Evolutionary conservation across 2,329 filamentous ascomycete genomes (phyloP).

Genomic region (Pseudonectria foliicola): DNA sequence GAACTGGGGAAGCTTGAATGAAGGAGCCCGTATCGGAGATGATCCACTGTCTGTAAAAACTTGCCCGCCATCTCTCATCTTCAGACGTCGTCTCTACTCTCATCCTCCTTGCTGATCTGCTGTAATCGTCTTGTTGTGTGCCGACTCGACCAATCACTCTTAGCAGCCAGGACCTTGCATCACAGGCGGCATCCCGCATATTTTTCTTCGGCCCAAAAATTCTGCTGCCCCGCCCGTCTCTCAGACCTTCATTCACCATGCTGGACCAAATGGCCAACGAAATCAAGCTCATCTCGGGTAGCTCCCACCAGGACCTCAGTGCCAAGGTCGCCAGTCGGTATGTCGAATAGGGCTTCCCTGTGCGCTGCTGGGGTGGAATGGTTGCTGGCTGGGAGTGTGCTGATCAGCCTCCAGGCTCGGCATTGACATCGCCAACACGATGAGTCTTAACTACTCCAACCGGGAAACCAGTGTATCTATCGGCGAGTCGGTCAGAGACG

Average conservation of each 20-base stretch:
- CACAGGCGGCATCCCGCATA: constrained; percentile 6
- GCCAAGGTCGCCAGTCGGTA: constrained; percentile 39
- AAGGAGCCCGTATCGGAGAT: no score
- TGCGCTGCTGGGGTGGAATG: constrained; percentile 1
- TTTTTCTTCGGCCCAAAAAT: constrained; percentile 21
- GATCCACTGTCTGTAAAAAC: no score
- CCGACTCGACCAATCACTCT: no score
- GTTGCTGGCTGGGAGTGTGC: constrained; percentile 8
- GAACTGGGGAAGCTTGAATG: no score
- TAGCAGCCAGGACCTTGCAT: constrained; percentile 1
- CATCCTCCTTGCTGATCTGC: no score
- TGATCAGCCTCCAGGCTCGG: constrained; percentile 50
- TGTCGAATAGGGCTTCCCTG: constrained; percentile 11
- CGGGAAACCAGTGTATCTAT: constrained; percentile 88
- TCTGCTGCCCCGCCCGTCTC: constrained; percentile 19
- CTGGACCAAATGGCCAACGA: constrained; percentile 44
- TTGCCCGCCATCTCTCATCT: no score
- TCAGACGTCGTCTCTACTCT: no score
- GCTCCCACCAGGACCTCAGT: constrained; percentile 42
- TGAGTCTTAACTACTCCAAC: constrained; percentile 79
- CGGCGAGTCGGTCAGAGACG: constrained; percentile 90
- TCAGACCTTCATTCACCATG: constrained; percentile 24
- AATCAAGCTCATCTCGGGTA: constrained; percentile 45
- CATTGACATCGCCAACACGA: constrained; percentile 70
- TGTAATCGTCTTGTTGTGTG: no score